Percentiles rank a stretch among this genome's conserved stretches.
Evolutionary conservation across 2,329 filamentous ascomycete species (phyloP).

Genomic region (Aspergillus sergii): DNA sequence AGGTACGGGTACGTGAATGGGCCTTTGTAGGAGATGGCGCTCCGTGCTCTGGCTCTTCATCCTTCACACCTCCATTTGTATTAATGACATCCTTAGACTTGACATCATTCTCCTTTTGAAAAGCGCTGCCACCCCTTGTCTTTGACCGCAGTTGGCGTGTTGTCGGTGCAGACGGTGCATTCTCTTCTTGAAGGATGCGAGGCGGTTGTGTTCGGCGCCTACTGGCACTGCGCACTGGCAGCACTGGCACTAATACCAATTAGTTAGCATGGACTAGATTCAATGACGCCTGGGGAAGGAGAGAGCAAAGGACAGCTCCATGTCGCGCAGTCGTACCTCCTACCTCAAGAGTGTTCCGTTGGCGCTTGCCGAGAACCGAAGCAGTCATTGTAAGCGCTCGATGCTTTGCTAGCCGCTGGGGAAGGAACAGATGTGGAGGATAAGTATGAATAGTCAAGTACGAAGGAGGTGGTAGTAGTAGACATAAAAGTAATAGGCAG

Average conservation of each 20-base stretch:
- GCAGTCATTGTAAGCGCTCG: constrained; percentile 38
- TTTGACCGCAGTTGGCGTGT: constrained; percentile 39
- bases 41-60: constrained; percentile 46
- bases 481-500: not conserved
- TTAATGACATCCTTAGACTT: constrained; percentile 24
- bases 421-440: constrained; percentile 24
- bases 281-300: constrained; percentile 3
- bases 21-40: constrained; percentile 51
- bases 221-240: constrained; percentile 44
- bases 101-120: constrained; percentile 33
- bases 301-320: constrained; percentile 14
- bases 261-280: constrained; percentile 9
- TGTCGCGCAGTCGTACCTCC: constrained; percentile 40
- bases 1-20: constrained; percentile 47
- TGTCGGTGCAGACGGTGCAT: constrained; percentile 26
- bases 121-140: constrained; percentile 31
- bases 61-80: constrained; percentile 51
- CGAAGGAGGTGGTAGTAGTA: not conserved
- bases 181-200: constrained; percentile 39
- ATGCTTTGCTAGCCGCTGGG: constrained; percentile 13
- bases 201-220: constrained; percentile 53
- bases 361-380: constrained; percentile 48
- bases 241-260: constrained; percentile 22
- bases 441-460: constrained; percentile 9
- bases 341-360: constrained; percentile 38